Evolutionary conservation across 176 grass and related monocot genomes (phyloP), one percentile per base, ranked within the genome.

Genomic region (Triticum timopheevii): DNA sequence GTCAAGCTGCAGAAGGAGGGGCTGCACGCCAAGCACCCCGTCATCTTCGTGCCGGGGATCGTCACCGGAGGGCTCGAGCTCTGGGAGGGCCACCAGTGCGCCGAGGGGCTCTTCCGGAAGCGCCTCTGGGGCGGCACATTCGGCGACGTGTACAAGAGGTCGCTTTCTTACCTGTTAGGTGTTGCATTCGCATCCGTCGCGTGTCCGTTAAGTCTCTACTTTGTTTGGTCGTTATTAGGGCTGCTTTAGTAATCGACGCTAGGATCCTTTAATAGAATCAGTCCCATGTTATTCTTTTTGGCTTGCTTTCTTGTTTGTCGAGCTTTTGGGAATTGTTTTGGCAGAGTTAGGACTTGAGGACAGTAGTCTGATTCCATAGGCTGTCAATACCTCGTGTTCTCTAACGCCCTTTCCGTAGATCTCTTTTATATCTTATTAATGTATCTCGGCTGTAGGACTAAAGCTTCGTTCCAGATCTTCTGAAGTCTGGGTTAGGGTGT

Each of bases 91-190:
- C 97, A 93, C 72, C 97, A 99, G 2, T 99, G 97, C 72, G 97
- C 97, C 45, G 94, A 99, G 54, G 97, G 87, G 8, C 92, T 99
- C 64, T 99, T 99, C 84, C 90, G 97, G 72, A 99, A 99, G 79
- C 90, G 97, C 25, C 88, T 99, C 13, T 99, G 97, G 97, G 97
- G 97, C 50, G 97, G 97, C 42, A 91, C 90, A 27, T 99, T 99
- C 67, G 97, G 97, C 19, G 97, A 99, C 68, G 87, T 99, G 2
- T 99, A 99, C 78, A 96, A 93, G 90, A 99, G 97, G 97, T 99
- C 66, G 70, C 69, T 83, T 63, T 86, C 65, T 28, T 30, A 81
- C 76, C 38, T 15, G 71, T 80, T 73, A 7, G 19, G 22, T 64
- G 79, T 64, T 83, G 19, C 54, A 59, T 59, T 54, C 50, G 71